Percentiles rank a stretch among this genome's conserved stretches.
Evolutionary conservation across 805 yeast species (phyloP).

Genomic region (Crinitomyces ghanaensis): DNA sequence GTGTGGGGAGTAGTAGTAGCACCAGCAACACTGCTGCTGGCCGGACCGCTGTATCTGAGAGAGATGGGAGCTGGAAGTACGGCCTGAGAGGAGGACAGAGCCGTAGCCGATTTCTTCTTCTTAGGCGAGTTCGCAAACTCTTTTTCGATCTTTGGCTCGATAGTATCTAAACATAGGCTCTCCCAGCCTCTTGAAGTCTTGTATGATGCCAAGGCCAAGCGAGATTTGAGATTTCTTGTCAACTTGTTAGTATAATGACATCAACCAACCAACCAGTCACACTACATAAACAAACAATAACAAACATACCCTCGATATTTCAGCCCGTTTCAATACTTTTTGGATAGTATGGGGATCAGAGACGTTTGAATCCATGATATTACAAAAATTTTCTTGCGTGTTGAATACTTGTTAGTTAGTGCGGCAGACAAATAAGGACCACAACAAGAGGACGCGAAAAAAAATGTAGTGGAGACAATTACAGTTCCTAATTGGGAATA

Average conservation of each 20-base stretch:
- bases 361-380: no score
- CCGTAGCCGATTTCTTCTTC: not conserved
- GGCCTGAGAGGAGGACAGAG: no score
- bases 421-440: no score
- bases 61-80: slow-evolving; percentile 2
- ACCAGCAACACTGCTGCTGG: not conserved
- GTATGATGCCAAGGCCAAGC: slow-evolving; percentile 31
- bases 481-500: no score
- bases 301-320: slow-evolving; percentile 26
- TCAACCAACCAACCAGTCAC: not conserved
- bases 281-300: not conserved
- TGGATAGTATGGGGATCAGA: slow-evolving; percentile 23
- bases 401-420: no score
- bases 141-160: slow-evolving; percentile 24
- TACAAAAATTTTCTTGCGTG: no score
- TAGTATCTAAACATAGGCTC: slow-evolving; percentile 24
- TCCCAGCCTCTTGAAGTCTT: slow-evolving; percentile 32
- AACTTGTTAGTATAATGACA: slow-evolving; percentile 14
- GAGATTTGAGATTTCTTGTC: slow-evolving; percentile 30
- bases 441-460: no score
- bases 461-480: no score
- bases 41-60: not conserved
- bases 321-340: slow-evolving; percentile 32
- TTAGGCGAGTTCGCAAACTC: slow-evolving; percentile 8
- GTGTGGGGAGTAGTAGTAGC: not conserved